A percentile compares a stretch with the other conserved stretches of the same genome.
Conservation (phyloP, 805 yeast species). For the Pichia membranifaciens region DNA sequence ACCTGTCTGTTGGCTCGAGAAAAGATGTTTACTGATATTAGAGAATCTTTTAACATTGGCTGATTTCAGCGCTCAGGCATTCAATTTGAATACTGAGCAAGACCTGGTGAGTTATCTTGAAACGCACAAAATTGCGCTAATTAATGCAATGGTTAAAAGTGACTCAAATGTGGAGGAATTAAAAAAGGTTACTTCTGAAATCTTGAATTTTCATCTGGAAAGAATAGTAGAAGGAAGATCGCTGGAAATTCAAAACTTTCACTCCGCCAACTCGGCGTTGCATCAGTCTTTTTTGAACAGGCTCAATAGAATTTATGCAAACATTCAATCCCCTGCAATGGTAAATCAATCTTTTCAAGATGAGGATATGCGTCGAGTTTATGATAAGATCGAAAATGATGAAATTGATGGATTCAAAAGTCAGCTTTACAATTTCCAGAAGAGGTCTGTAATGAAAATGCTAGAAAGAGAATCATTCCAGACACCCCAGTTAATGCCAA, state of each 20-base stretch:
- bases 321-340: constrained; percentile 28
- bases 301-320: constrained; percentile 32
- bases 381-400: constrained; percentile 24
- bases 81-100: constrained; percentile 27
- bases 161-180: not conserved
- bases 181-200: not conserved
- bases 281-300: constrained; percentile 3
- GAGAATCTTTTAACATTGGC: constrained; percentile 32
- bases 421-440: constrained; percentile 50
- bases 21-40: constrained; percentile 31
- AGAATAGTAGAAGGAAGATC: constrained; percentile 29
- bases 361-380: constrained; percentile 18
- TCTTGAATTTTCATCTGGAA: constrained; percentile 28
- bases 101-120: constrained; percentile 10
- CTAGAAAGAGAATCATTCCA: constrained; percentile 42
- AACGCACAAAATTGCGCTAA: constrained; percentile 1
- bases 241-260: constrained; percentile 10
- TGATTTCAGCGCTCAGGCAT: constrained; percentile 37
- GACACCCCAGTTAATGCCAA: constrained; percentile 21
- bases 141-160: constrained; percentile 1
- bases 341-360: constrained; percentile 16
- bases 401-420: constrained; percentile 45
- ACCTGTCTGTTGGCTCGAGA: constrained; percentile 30
- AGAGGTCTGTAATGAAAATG: constrained; percentile 58
- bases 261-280: not conserved